Base-by-base conservation (phyloP, 2,329 filamentous ascomycete species). In the Phialophora verrucosa region DNA sequence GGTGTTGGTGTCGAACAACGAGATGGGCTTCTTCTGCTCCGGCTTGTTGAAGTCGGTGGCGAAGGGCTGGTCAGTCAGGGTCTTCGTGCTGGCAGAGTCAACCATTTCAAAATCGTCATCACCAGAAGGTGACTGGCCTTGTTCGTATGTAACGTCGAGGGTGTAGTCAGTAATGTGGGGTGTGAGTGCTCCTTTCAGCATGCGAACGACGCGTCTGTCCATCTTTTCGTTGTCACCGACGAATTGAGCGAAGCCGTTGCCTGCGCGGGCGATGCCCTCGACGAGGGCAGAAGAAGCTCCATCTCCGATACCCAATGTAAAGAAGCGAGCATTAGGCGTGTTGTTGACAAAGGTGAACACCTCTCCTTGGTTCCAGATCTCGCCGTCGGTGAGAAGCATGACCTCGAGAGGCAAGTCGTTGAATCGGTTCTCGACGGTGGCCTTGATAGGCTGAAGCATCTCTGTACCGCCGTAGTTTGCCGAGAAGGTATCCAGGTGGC, bases 121-220 rank as follows among this genome's bases (percentile, higher is more conserved):
- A 8, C 70, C 67, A 7, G 77, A 74, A 2, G 78, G 74, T 1
- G 71, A 67, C 8, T 69, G 31, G n/a, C 73, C 73, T 29, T 71
- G 74, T 7, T 73, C 76, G 70, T 90, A 91, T 62, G 87, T 84
- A 67, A 91, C 78, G 72, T 90, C 86, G 1, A 92, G 78, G 0
- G 80, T 82, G 72, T 88, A 91, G 73, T 91, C 84, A 17, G 78
- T 83, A 53, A 91, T 80, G 68, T 91, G 89, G 0, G 89, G 88
- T 1, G 85, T 87, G 23, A 92, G 76, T 0, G 89, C 87, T 0
- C 85, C 90, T 73, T 90, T 91, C 64, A 93, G 80, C 90, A 93
- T 92, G 2, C 90, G 84, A 2, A 92, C 83, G 0, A 92, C 83
- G 74, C 90, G 90, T 69, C 79, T 84, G 71, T 90, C 87, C 77